phyloP scores from a whole-genome alignment of 768 basidiomycete species.

The Cystobasidium onofrii region DNA sequence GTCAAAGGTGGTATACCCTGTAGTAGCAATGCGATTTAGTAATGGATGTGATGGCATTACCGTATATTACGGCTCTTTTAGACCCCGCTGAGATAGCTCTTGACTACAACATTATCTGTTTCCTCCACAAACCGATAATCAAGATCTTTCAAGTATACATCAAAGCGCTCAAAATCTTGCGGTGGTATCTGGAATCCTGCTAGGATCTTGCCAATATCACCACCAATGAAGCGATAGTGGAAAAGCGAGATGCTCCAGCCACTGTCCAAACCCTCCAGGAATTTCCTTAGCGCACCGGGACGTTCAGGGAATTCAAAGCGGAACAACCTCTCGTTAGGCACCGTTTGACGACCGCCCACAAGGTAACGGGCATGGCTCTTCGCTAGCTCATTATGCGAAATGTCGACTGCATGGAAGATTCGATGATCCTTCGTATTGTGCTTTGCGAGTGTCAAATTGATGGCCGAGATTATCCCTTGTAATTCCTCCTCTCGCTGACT shows the following conservation, averaged over 20 bases:
- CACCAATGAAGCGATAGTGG: slow-evolving; percentile 96
- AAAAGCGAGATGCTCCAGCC: slow-evolving; percentile 95
- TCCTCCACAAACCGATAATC: slow-evolving; percentile 88
- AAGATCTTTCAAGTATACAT: slow-evolving; percentile 64
- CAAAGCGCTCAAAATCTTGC: slow-evolving; percentile 60
- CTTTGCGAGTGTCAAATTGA: slow-evolving; percentile 54
- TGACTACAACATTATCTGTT: slow-evolving; percentile 78
- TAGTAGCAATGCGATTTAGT: neutral
- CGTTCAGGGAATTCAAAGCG: slow-evolving; percentile 96
- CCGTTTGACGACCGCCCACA: slow-evolving; percentile 72
- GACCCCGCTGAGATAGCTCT: slow-evolving; percentile 45
- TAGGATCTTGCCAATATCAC: slow-evolving; percentile 84
- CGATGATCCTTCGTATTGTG: slow-evolving; percentile 49
- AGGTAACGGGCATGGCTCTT: slow-evolving; percentile 92
- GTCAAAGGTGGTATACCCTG: neutral
- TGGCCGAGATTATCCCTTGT: slow-evolving; percentile 45
- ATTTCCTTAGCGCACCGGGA: slow-evolving; percentile 80
- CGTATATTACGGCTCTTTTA: neutral
- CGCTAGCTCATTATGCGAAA: slow-evolving; percentile 89
- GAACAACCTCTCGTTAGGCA: slow-evolving; percentile 78
- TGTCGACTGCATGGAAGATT: slow-evolving; percentile 56
- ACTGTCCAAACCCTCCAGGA: slow-evolving; percentile 68
- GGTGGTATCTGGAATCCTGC: slow-evolving; percentile 87
- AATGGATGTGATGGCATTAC: too few species aligned
- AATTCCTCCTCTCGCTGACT: slow-evolving; percentile 37